Conservation (phyloP, 306 rosid genomes). For the Pyrus betulifolia region DNA sequence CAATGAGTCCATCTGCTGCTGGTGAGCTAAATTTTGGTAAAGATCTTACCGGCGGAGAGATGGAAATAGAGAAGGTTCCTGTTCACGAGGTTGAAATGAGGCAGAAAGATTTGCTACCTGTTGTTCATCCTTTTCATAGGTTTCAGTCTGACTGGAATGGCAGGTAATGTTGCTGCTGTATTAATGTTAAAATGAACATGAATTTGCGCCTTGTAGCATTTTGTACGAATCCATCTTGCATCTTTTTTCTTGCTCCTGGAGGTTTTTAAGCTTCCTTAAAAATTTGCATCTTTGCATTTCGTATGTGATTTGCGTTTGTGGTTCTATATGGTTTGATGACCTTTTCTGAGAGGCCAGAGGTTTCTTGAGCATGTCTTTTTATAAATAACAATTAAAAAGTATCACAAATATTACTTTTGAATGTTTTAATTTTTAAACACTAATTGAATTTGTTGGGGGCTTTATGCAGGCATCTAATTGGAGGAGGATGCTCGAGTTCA, state of each 20-base stretch:
- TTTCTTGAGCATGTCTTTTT: not conserved
- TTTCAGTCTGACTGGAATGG: slow-evolving; percentile 60
- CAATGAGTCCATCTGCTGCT: slow-evolving; percentile 44
- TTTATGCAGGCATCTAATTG: slow-evolving; percentile 46
- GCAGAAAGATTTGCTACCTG: slow-evolving; percentile 78
- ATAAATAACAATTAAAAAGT: not conserved
- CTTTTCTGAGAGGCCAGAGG: not conserved
- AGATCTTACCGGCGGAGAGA: slow-evolving; percentile 50
- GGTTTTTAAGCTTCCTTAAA: not conserved
- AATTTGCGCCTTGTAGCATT: not conserved
- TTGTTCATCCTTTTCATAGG: slow-evolving; percentile 61
- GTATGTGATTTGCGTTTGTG: not conserved
- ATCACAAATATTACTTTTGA: not conserved
- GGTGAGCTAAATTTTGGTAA: slow-evolving; percentile 29
- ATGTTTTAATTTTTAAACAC: not conserved
- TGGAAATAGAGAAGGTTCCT: slow-evolving; percentile 69
- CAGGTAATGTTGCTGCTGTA: slow-evolving; percentile 44
- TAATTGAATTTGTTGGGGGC: not conserved
- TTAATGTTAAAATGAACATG: not conserved
- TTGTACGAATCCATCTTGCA: not conserved
- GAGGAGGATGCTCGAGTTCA: slow-evolving; percentile 45
- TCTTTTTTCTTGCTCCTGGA: not conserved
- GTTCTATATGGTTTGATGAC: not conserved
- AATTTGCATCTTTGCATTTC: not conserved
- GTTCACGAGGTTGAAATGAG: slow-evolving; percentile 64